Conservation (phyloP, 129 eudicot species). For the Saposhnikovia divaricata region DNA sequence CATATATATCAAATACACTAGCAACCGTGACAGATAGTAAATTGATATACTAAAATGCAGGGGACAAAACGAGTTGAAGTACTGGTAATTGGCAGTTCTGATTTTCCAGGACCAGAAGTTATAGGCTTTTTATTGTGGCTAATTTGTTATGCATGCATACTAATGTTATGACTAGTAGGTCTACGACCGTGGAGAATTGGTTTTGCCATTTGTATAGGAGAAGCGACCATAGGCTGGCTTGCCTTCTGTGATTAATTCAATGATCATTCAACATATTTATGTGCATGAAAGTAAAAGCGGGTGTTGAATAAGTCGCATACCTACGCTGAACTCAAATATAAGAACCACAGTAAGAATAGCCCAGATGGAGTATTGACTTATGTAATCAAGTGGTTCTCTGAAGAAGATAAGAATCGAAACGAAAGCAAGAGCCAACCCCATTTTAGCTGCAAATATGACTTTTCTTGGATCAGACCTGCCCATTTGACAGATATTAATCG, state of each 20-base stretch:
- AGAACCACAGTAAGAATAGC: slow-evolving; percentile 81
- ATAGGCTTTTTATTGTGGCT: too few relatives aligned
- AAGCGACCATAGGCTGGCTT: too few relatives aligned
- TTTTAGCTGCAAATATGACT: slow-evolving; percentile 60
- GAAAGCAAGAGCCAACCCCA: slow-evolving; percentile 63
- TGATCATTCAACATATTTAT: too few relatives aligned
- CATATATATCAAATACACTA: background rate
- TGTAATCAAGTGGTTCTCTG: slow-evolving; percentile 47
- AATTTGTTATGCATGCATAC: too few relatives aligned
- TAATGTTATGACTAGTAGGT: too few relatives aligned
- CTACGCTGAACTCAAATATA: slow-evolving; percentile 87
- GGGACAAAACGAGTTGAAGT: too few relatives aligned
- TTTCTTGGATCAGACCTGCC: slow-evolving; percentile 72
- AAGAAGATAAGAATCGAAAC: slow-evolving; percentile 72
- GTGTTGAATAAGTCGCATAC: slow-evolving; percentile 19
- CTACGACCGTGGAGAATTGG: too few relatives aligned
- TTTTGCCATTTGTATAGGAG: too few relatives aligned
- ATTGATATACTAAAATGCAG: background rate
- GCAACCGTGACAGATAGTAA: background rate
- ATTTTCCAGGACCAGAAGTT: too few relatives aligned
- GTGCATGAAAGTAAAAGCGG: too few relatives aligned
- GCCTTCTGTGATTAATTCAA: too few relatives aligned
- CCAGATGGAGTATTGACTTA: slow-evolving; percentile 61
- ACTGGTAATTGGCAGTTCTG: background rate
- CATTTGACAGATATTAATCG: slow-evolving; percentile 42